Base-by-base conservation (phyloP, 345 rosid species). In the Eucalyptus virginea region DNA sequence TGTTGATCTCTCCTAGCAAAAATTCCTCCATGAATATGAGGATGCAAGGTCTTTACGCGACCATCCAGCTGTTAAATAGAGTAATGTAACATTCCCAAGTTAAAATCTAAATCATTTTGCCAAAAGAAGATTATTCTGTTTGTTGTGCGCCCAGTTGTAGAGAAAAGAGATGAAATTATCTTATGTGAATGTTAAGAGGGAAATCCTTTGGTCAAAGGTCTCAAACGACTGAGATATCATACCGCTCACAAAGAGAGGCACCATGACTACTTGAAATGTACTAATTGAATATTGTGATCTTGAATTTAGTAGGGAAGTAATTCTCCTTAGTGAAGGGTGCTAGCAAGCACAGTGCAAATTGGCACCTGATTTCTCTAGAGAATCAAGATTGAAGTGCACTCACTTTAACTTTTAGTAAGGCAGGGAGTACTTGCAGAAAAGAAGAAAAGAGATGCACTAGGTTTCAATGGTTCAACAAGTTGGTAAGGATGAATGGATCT, bases 21-120 rank as follows among this genome's bases (percentile, higher is more conserved):
- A 91, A 96, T 98, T 86, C 98, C 99, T 45, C 97, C 98, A 40
- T 95, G 98, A 87, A 98, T 91, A 89, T 91, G 94, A 87, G 99
- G 99, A 92, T 97, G 99, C 89, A 97, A 93, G 45, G 99, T 98
- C 92, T 97, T 97, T 85, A 96, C 95, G 88, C 97, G 98, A 62
- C 99, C 99, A 88, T 97, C 99, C 87, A 95, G 97, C 99, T 97
- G 91, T 88, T 48, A 88, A 37, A 86, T 69, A 37, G 18, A 45
- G 10, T n/a, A 60, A 42, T 21, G 85, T 24, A 48, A 89, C 49
- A 72, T 48, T 11, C 21, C 40, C 26, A 50, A 54, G 2, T n/a
- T 40, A 34, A 87, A 52, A 69, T 45, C 23, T 32, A 48, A 86
- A 21, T 44, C 32, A 85, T 24, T 51, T 44, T 45, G 40, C 87